phyloP scores from a whole-genome alignment of 2,329 filamentous ascomycete genomes.

The Arachnopeziza araneosa region DNA sequence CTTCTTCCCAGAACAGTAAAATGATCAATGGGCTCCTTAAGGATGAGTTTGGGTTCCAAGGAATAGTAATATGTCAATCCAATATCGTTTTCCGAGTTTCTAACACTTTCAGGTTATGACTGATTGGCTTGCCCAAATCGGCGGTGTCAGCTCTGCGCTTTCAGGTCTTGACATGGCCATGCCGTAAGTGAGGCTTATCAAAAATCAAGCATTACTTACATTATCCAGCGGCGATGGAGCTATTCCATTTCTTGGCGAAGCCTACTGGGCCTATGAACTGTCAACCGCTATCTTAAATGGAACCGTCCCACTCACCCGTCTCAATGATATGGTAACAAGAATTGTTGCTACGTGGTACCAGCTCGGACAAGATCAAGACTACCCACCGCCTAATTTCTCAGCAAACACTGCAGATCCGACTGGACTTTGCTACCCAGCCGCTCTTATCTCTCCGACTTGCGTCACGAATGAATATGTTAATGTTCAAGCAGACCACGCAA shows the following conservation, averaged over 20 bases:
- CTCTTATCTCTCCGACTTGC: constrained; percentile 53
- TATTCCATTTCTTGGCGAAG: constrained; percentile 46
- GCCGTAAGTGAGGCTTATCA: constrained; percentile 36
- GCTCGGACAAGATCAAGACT: constrained; percentile 63
- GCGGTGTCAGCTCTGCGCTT: constrained; percentile 53
- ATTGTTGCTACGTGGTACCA: constrained; percentile 90
- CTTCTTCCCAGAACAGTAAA: constrained; percentile 63
- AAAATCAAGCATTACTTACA: not conserved
- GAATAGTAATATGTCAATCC: constrained; percentile 29
- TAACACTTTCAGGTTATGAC: constrained; percentile 50
- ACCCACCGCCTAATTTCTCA: constrained; percentile 53
- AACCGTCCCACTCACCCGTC: constrained; percentile 71
- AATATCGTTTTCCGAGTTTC: not conserved
- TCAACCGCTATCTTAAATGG: constrained; percentile 75
- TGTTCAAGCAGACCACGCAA: constrained; percentile 47
- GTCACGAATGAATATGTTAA: constrained; percentile 65
- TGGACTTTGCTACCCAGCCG: constrained; percentile 52
- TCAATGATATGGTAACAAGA: constrained; percentile 87
- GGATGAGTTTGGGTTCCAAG: constrained; percentile 69
- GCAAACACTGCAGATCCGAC: constrained; percentile 49
- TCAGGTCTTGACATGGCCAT: constrained; percentile 65
- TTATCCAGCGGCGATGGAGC: constrained; percentile 40
- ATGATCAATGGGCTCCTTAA: constrained; percentile 65
- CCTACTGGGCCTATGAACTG: constrained; percentile 66
- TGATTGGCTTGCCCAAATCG: constrained; percentile 62